Base-by-base conservation (phyloP, 805 yeast genomes). In the Sugiyamaella lignohabitans region DNA sequence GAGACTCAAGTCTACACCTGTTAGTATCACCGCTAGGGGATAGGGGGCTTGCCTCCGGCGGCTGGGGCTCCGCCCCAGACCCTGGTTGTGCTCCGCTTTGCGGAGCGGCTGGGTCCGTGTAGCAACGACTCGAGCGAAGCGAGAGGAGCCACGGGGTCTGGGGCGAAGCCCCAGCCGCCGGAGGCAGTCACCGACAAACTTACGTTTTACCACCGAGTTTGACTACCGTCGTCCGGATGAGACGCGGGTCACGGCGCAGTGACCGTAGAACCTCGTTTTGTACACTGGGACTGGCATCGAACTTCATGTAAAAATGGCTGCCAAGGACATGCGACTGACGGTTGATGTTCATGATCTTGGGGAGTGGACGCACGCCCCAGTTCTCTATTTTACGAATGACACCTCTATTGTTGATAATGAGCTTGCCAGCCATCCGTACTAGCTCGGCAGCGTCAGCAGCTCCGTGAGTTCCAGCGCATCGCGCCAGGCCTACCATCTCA, bases 281-380 rank as follows among this genome's bases (percentile, higher is more conserved):
- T 5, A 87, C 97, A 32, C 83, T 80, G 14, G 91, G 75, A 39
- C 93, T 82, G 1, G 88, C 75, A 63, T 93, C 98, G 62, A 91
- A 93, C 18, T 85, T 72, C 80, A 91, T 79, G 49, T 84, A 66
- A 59, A 93, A 91, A 58, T 87, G 89, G 49, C 84, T 82, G 2
- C 97, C 98, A 62, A 87, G 89, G 62, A 87, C 87, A 66, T 89
- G 95, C 51, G 79, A 75, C 61, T 89, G 95, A 60, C 88, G 94
- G 60, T 87, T 87, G 61, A 86, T 86, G 54, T 81, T 79, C 67
- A 86, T 75, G 51, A 91, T 76, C 53, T 80, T 83, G 17, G 98
- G 96, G 46, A 93, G 73, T 22, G 80, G 80, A 52, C 78, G 78
- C 37, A 80, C 76, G 0, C 96, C 97, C 63, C 89, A 67, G 52